Base-by-base conservation (phyloP, 805 yeast species). In the Spathaspora sp. region DNA sequence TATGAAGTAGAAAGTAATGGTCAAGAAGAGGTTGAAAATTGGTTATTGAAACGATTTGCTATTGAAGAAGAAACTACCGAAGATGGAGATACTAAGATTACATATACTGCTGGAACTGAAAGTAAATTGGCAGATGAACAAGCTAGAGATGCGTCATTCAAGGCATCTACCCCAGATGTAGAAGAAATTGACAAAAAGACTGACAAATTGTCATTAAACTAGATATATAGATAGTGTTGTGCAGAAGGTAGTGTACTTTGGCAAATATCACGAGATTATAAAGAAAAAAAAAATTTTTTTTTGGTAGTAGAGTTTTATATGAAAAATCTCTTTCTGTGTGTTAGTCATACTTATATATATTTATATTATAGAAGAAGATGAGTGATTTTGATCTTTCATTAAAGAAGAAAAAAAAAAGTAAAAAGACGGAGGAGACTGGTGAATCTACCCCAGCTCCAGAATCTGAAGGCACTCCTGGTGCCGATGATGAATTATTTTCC, bases 1-100 rank as follows among this genome's bases (percentile, higher is more conserved):
- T 92, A 73, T 64, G 97, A 92, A 66, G 97, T 98, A 8, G 97
- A 92, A 63, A 81, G 79, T 57, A 87, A 83, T 59, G 83, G 82
- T 47, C 81, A 86, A 61, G 86, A 81, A 53, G 90, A 85, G 28
- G 86, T 91, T 16, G 96, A 89, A 57, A 85, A 81, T 42, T 92
- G 83, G 72, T 80, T 89, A 63, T 74, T 92, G 62, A 79, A 81
- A 65, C 83, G 84, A 60, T 93, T 77, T 60, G 86, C 89, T 44
- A 81, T 87, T 44, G 86, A 81, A 53, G 78, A 72, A 49, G 75
- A 72, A 49, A 65, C 64, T 35, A 76, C 69, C 18, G 68, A 67
- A 42, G 29, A 42, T 3, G 49, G 35, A 2, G 64, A 71, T 54
- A 70, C 77, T n/a, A 73, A 73, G 60, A 68, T 74, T 51, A 72